phyloP scores from a whole-genome alignment of 139 green algal genomes.

The Volvox reticuliferus region DNA sequence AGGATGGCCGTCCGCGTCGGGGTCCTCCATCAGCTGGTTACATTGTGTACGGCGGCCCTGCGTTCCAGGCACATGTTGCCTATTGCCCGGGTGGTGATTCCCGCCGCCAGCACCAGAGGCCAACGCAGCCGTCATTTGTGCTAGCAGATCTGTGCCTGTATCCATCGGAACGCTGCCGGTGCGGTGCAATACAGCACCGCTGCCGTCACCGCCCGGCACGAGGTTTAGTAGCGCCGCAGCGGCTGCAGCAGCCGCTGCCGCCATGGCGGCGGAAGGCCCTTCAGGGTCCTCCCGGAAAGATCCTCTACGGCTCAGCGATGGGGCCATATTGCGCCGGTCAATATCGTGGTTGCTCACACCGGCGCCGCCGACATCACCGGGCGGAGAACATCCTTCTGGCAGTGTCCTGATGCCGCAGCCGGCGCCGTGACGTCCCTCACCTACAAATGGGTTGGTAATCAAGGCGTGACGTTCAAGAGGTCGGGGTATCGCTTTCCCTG shows the following conservation, averaged over 20 bases:
- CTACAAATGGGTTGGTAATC: too few species aligned
- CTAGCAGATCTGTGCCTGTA: neutral
- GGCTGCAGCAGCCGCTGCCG: slow-evolving; percentile 16
- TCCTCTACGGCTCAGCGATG: neutral
- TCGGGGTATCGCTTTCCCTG: too few species aligned
- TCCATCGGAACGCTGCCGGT: neutral
- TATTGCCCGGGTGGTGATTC: too few species aligned
- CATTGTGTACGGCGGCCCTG: neutral
- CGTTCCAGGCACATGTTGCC: neutral
- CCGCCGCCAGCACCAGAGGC: neutral
- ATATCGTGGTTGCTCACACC: too few species aligned
- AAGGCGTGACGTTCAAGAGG: too few species aligned
- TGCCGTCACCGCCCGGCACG: neutral
- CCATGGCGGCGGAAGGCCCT: slow-evolving; percentile 22
- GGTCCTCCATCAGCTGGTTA: neutral
- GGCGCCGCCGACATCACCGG: neutral
- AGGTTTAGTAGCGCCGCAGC: slow-evolving; percentile 27
- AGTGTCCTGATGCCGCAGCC: slow-evolving; percentile 3
- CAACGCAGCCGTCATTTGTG: neutral
- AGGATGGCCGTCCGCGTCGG: neutral
- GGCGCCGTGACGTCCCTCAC: too few species aligned
- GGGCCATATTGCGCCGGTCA: neutral
- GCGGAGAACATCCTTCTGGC: neutral
- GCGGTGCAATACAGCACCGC: neutral
- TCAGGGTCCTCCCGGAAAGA: slow-evolving; percentile 15